Evolutionary conservation across 2,329 filamentous ascomycete species (phyloP).

Genomic region (Domatiomyces catenatus): DNA sequence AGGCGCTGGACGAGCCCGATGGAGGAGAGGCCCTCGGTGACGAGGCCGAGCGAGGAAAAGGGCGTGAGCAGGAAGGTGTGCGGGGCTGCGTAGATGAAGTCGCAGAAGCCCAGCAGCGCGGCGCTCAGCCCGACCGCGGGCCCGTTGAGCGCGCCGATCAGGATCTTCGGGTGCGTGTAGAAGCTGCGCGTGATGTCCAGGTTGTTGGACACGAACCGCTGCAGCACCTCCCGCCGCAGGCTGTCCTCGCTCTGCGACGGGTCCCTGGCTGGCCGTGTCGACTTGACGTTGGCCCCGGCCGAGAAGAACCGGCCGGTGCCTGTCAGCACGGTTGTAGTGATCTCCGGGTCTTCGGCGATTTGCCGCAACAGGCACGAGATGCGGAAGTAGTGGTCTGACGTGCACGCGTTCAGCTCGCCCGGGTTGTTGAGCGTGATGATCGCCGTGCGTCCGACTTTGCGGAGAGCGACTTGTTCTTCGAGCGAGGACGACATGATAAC

Average conservation of each 20-base stretch:
- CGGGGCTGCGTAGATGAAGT: constrained; percentile 82
- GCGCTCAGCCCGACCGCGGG: constrained; percentile 80
- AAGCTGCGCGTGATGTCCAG: constrained; percentile 80
- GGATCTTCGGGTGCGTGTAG: constrained; percentile 85
- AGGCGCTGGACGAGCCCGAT: constrained; percentile 64
- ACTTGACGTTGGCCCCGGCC: constrained; percentile 66
- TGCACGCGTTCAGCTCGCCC: constrained; percentile 75
- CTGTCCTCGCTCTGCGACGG: constrained; percentile 26
- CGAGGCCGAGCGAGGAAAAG: constrained; percentile 76
- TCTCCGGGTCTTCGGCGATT: constrained; percentile 61
- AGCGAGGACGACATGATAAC: constrained; percentile 4
- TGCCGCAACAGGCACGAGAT: constrained; percentile 60
- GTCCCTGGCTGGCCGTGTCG: constrained; percentile 31
- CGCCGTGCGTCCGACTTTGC: constrained; percentile 55
- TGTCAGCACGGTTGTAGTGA: constrained; percentile 71
- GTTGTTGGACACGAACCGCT: constrained; percentile 67
- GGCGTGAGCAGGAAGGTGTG: constrained; percentile 77
- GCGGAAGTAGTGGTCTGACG: constrained; percentile 57
- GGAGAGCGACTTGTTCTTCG: constrained; percentile 39
- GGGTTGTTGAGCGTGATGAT: constrained; percentile 75
- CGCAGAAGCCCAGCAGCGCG: constrained; percentile 64
- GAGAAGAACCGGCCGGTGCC: constrained; percentile 74
- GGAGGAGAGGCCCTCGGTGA: constrained; percentile 73
- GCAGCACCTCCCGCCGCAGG: constrained; percentile 45
- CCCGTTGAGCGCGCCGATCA: constrained; percentile 80